Evolutionary conservation across 139 green algal genomes (phyloP).

Genomic region (Volvox africanus): DNA sequence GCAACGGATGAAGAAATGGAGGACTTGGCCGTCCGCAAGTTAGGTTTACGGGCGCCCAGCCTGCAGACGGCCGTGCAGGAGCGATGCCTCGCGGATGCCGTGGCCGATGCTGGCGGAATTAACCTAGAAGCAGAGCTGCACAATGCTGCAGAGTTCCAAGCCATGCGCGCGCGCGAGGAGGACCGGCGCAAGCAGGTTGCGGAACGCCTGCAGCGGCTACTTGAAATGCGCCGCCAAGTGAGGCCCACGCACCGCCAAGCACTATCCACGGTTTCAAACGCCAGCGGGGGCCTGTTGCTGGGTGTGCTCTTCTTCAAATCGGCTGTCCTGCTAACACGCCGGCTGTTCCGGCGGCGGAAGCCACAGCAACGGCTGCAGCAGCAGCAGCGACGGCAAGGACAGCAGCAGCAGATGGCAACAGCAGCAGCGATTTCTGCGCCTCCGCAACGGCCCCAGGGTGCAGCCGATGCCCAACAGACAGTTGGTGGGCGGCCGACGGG

Average conservation of each 20-base stretch:
- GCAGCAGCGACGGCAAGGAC: not conserved
- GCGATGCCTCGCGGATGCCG: not conserved
- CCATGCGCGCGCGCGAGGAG: not conserved
- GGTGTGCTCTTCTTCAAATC: conserved; percentile 38
- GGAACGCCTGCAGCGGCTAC: not conserved
- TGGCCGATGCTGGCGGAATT: not conserved
- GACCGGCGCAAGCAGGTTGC: not conserved
- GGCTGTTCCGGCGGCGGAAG: conserved; percentile 26
- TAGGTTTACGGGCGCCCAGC: conserved; percentile 28
- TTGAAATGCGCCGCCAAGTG: conserved; percentile 23
- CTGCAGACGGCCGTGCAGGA: not conserved
- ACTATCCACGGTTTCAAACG: conserved; percentile 1
- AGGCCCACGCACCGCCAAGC: not conserved
- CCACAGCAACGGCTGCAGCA: conserved; percentile 15
- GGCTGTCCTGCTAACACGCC: not conserved
- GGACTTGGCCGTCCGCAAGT: conserved; percentile 45
- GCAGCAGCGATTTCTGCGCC: not conserved
- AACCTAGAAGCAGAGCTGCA: conserved; percentile 20
- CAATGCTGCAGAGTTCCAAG: not conserved
- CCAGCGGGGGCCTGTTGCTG: conserved; percentile 30
- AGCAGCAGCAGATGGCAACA: not conserved
- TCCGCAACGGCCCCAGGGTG: not conserved
- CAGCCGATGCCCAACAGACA: not conserved
- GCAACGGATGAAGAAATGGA: conserved; percentile 52
- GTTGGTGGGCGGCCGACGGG: not conserved